A percentile compares a stretch with the other conserved stretches of the same genome.
phyloP scores from a whole-genome alignment of 176 grass and related monocot species.

The Oryza nivara region DNA sequence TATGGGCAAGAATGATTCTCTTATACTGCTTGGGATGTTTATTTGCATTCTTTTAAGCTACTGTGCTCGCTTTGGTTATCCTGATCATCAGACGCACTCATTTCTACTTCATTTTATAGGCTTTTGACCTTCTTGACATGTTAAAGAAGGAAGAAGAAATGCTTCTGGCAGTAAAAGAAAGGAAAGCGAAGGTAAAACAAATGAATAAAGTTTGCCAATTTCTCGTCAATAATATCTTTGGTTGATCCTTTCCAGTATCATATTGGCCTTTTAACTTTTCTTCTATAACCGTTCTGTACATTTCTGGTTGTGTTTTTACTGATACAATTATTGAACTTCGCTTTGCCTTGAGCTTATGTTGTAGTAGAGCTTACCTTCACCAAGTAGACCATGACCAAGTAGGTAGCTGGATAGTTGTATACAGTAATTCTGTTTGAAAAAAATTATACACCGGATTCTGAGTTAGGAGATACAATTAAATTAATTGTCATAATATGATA shows the following conservation, averaged over 20 bases:
- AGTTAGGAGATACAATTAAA: neutral
- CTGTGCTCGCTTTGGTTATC: neutral
- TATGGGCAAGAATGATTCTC: neutral
- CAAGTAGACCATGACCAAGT: neutral
- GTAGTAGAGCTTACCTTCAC: neutral
- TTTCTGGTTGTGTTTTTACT: neutral
- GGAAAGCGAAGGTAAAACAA: constrained; percentile 61
- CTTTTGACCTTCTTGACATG: constrained; percentile 94
- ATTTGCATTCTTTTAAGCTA: constrained; percentile 11
- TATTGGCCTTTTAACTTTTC: neutral
- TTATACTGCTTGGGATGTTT: neutral
- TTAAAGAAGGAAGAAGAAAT: constrained; percentile 91
- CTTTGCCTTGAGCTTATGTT: neutral
- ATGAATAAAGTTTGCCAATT: neutral
- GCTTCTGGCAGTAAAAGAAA: constrained; percentile 81
- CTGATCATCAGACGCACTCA: neutral
- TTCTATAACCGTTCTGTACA: neutral
- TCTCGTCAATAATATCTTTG: neutral
- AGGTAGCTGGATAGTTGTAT: neutral
- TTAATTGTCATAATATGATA: neutral
- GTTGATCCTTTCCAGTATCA: neutral
- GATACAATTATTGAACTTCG: neutral
- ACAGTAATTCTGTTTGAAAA: constrained; percentile 8
- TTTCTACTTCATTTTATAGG: constrained; percentile 35
- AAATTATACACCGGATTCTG: neutral